Conservation (phyloP, 2,329 filamentous ascomycete species). For the Arthrocladium fulminans region DNA sequence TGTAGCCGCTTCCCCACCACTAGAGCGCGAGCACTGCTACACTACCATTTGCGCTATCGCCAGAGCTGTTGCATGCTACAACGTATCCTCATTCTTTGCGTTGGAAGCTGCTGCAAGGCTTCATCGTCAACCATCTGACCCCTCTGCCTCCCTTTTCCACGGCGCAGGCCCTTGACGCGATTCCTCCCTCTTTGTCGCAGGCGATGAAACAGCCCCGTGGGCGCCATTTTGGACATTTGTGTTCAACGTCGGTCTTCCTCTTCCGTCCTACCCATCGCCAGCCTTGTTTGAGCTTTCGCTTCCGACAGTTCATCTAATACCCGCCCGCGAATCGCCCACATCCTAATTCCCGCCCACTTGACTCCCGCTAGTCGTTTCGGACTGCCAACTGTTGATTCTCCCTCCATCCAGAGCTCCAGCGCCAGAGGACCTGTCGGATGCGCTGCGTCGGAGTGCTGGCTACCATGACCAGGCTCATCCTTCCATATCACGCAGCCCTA, state of each 20-base stretch:
- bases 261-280: slow-evolving; percentile 13
- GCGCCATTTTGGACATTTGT: neutral
- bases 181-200: slow-evolving; percentile 10
- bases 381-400: neutral
- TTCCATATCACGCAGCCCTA: slow-evolving; percentile 23
- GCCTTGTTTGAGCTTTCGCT: slow-evolving; percentile 11
- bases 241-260: slow-evolving; percentile 2
- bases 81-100: slow-evolving; percentile 6
- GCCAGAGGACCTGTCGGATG: slow-evolving; percentile 6
- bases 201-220: slow-evolving; percentile 10
- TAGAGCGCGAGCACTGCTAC: neutral
- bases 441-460: slow-evolving; percentile 7
- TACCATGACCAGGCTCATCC: slow-evolving; percentile 24
- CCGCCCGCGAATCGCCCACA: slow-evolving; percentile 18
- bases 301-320: slow-evolving; percentile 9
- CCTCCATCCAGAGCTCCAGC: neutral
- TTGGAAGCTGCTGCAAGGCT: slow-evolving; percentile 7
- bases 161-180: slow-evolving; percentile 7
- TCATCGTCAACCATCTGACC: neutral
- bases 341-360: slow-evolving; percentile 4
- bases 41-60: neutral
- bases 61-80: slow-evolving; percentile 8
- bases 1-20: neutral
- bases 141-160: slow-evolving; percentile 12
- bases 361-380: slow-evolving; percentile 6